These are phyloP conservation scores for Coemansia sp. DNA, from an alignment of 192 early-diverging fungal species.

Conservation along the genomic window DNA sequence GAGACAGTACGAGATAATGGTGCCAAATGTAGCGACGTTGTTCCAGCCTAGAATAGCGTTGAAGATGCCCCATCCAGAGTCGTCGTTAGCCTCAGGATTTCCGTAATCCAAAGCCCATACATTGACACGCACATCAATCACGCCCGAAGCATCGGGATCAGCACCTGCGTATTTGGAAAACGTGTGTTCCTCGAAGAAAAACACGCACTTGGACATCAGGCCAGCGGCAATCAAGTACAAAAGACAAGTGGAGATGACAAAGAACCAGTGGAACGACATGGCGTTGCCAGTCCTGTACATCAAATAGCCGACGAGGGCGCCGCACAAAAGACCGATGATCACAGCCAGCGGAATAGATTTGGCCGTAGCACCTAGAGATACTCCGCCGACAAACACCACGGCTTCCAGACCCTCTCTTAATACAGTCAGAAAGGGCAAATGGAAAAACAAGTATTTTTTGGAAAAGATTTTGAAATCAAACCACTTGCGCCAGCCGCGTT, in stretches of 20 bases:
- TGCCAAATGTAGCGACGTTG: slow-evolving; percentile 70
- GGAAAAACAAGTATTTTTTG: slow-evolving; percentile 70
- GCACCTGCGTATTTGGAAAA: slow-evolving; percentile 70
- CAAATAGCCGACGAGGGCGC: slow-evolving; percentile 66
- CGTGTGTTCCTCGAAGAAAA: slow-evolving; percentile 64
- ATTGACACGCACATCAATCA: slow-evolving; percentile 60
- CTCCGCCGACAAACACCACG: slow-evolving; percentile 88
- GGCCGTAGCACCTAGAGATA: slow-evolving; percentile 62
- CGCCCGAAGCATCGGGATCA: slow-evolving; percentile 59
- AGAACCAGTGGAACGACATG: slow-evolving; percentile 79
- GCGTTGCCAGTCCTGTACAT: slow-evolving; percentile 72
- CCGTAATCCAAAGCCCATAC: slow-evolving; percentile 67
- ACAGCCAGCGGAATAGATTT: slow-evolving; percentile 80
- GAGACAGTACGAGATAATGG: slow-evolving; percentile 72
- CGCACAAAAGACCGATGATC: slow-evolving; percentile 68
- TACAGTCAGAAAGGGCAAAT: slow-evolving; percentile 83
- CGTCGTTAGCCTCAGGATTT: slow-evolving; percentile 56
- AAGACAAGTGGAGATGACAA: slow-evolving; percentile 67
- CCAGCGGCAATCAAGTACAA: slow-evolving; percentile 83
- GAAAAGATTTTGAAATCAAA: slow-evolving; percentile 45
- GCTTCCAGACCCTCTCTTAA: slow-evolving; percentile 87
- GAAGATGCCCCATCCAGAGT: slow-evolving; percentile 68
- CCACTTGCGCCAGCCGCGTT: slow-evolving; percentile 31
- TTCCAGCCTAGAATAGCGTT: slow-evolving; percentile 78
- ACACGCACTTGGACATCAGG: slow-evolving; percentile 67